Percentiles rank a stretch among this genome's conserved stretches.
Conservation (phyloP, 2,329 filamentous ascomycete genomes). For the Domatiomyces catenatus region DNA sequence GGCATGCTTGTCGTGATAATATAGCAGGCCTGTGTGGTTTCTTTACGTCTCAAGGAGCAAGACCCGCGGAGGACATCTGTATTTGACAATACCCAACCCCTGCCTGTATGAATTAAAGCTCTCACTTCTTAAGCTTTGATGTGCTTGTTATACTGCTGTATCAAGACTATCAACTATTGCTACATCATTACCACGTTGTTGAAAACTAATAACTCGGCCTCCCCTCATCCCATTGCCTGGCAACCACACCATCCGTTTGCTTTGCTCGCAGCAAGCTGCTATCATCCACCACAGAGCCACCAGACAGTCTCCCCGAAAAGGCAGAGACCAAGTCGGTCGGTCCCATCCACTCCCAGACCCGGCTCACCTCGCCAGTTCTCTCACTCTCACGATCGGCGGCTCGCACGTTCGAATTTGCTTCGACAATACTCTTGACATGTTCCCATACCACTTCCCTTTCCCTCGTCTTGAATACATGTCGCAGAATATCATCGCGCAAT, state of each 20-base stretch:
- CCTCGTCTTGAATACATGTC: constrained; percentile 60
- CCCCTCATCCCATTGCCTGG: constrained; percentile 27
- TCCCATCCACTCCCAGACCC: constrained; percentile 56
- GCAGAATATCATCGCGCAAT: constrained; percentile 75
- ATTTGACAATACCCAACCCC: background rate
- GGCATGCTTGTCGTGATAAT: constrained; percentile 43
- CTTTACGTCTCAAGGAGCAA: background rate
- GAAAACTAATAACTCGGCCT: constrained; percentile 26
- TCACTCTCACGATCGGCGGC: constrained; percentile 51
- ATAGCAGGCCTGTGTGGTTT: no score
- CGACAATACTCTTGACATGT: constrained; percentile 67
- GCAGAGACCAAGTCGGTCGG: constrained; percentile 30
- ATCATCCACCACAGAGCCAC: background rate
- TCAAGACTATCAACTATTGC: background rate
- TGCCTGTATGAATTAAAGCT: background rate
- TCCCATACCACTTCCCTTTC: constrained; percentile 73
- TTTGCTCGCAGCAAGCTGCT: background rate
- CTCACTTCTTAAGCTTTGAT: background rate
- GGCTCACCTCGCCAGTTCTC: constrained; percentile 40
- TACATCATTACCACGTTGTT: background rate
- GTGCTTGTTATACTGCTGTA: background rate
- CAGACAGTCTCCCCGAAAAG: background rate
- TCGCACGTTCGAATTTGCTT: constrained; percentile 84
- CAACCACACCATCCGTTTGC: constrained; percentile 11
- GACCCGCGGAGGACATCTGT: background rate